phyloP scores from a whole-genome alignment of 257 asterid species.

The Nicotiana knightiana region DNA sequence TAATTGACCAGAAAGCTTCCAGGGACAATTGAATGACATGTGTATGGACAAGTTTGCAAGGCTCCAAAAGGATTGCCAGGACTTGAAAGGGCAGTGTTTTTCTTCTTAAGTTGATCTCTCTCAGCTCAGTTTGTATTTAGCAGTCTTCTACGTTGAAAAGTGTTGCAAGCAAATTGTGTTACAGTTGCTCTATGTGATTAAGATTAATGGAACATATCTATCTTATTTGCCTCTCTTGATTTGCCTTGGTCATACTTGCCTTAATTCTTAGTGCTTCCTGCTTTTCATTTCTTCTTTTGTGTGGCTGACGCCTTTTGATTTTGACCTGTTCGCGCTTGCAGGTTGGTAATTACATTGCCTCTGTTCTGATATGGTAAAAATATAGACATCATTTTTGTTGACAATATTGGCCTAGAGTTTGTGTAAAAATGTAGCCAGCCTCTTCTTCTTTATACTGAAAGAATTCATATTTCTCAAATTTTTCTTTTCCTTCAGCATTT shows the following conservation, averaged over 20 bases:
- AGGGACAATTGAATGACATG: neutral
- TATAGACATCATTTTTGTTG: neutral
- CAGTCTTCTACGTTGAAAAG: neutral
- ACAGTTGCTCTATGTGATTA: neutral
- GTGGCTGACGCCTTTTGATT: neutral
- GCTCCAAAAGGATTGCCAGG: conserved; percentile 9
- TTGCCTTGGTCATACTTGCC: neutral
- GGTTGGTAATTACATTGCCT: neutral
- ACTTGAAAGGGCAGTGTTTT: neutral
- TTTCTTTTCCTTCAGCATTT: neutral
- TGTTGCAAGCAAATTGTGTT: conserved; percentile 1
- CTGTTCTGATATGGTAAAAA: neutral
- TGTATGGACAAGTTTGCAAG: conserved; percentile 1
- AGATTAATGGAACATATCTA: neutral
- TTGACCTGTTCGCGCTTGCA: neutral
- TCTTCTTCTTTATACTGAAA: neutral
- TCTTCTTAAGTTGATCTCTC: neutral
- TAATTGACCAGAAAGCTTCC: conserved; percentile 9
- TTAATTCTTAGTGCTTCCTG: neutral
- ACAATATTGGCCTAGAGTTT: neutral
- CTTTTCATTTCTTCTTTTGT: neutral
- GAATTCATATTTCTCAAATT: neutral
- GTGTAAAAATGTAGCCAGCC: neutral
- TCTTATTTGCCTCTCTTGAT: neutral
- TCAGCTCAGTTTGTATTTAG: neutral